Percentiles rank a stretch among this genome's conserved stretches.
phyloP scores from a whole-genome alignment of 306 rosid species.

The Cucumis hystrix region DNA sequence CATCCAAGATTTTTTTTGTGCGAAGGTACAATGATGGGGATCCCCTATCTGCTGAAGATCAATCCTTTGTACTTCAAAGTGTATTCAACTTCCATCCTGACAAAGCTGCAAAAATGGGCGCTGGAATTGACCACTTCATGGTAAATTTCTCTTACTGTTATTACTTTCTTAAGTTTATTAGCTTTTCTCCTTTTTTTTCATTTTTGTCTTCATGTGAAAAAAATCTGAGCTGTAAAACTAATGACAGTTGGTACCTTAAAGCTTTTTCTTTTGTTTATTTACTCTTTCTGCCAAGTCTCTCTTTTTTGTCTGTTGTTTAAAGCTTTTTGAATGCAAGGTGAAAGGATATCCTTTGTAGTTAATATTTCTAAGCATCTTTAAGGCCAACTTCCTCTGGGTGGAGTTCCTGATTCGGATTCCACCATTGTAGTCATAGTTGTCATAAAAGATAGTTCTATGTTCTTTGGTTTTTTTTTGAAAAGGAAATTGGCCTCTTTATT shows the following conservation, averaged over 20 bases:
- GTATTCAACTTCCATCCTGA: conserved; percentile 81
- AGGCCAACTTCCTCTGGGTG: background rate
- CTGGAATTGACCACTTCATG: conserved; percentile 66
- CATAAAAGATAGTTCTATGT: background rate
- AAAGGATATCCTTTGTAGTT: background rate
- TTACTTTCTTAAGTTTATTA: background rate
- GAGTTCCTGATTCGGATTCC: background rate
- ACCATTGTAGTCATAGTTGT: background rate
- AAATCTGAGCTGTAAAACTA: background rate
- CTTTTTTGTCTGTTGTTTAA: background rate
- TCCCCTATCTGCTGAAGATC: conserved; percentile 63
- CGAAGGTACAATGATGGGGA: conserved; percentile 83
- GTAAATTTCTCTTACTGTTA: conserved; percentile 28
- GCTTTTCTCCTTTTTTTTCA: no score
- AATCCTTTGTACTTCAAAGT: conserved; percentile 40
- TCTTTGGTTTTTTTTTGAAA: no score
- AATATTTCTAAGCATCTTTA: background rate
- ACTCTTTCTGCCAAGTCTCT: background rate
- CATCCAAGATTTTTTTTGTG: conserved; percentile 5
- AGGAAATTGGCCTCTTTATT: no score
- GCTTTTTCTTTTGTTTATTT: background rate
- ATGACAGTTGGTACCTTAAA: background rate
- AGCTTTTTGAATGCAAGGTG: background rate
- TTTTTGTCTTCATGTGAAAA: background rate
- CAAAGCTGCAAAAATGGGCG: conserved; percentile 74